Evolutionary conservation across 2,329 filamentous ascomycete species (phyloP).

Genomic region (Pseudogymnoascus sp.): DNA sequence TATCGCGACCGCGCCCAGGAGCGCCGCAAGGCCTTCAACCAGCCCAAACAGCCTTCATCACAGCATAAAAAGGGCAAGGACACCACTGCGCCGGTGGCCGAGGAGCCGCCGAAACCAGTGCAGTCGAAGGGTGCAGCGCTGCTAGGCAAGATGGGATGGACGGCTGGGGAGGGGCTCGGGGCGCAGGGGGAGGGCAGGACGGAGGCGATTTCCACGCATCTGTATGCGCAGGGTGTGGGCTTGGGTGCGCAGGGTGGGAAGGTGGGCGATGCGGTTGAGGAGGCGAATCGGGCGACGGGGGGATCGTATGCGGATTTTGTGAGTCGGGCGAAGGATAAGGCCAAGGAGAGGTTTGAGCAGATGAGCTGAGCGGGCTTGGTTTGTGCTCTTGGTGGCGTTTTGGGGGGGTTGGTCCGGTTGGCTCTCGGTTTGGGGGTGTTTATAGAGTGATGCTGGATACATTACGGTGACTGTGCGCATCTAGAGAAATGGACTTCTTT

Average conservation of each 20-base stretch:
- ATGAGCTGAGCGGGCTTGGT: constrained; percentile 27
- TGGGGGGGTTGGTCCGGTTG: not conserved
- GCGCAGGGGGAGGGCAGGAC: constrained; percentile 54
- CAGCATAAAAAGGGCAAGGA: constrained; percentile 28
- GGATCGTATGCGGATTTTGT: constrained; percentile 55
- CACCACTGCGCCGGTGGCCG: constrained; percentile 17
- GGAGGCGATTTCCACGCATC: constrained; percentile 54
- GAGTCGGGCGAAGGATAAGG: constrained; percentile 56
- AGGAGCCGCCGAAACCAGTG: constrained; percentile 29
- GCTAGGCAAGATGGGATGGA: constrained; percentile 68
- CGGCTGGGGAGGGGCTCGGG: constrained; percentile 55
- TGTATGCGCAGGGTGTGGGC: constrained; percentile 61
- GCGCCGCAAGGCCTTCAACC: constrained; percentile 53
- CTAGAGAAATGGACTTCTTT: not conserved
- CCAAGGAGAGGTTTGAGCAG: constrained; percentile 56
- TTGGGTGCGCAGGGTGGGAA: constrained; percentile 63
- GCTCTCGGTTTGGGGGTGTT: not conserved
- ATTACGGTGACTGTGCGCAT: not conserved
- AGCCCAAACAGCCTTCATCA: constrained; percentile 44
- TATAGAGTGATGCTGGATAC: not conserved
- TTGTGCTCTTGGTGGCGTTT: not conserved
- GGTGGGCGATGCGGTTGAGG: constrained; percentile 57
- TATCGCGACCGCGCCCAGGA: constrained; percentile 57
- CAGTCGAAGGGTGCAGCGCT: constrained; percentile 58
- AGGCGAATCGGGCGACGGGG: constrained; percentile 54